Percentiles rank a stretch among this genome's conserved stretches.
Evolutionary conservation across 1,284 basidiomycete genomes (phyloP).

Genomic region (Amylostereum areolatum): DNA sequence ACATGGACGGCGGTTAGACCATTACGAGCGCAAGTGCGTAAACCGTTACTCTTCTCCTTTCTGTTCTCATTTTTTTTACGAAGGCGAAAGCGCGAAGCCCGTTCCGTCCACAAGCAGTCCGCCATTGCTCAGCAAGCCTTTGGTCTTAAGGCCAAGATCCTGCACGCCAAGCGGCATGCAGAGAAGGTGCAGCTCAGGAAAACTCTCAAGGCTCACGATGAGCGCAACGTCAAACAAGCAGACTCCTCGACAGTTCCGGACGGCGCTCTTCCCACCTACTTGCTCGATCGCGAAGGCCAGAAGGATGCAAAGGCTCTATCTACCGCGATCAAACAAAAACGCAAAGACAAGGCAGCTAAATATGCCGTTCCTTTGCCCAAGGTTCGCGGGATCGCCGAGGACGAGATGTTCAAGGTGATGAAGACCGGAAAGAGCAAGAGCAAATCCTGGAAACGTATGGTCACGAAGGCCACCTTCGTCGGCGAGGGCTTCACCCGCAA

Average conservation of each 20-base stretch:
- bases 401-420: conserved; percentile 99
- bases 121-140: conserved; percentile 90
- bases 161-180: conserved; percentile 92
- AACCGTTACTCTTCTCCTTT: conserved; percentile 1
- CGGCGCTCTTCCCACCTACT: conserved; percentile 88
- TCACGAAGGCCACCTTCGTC: conserved; percentile 98
- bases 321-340: conserved; percentile 97
- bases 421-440: conserved; percentile 96
- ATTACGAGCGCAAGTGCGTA: conserved; percentile 77
- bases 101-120: conserved; percentile 85
- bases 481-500: conserved; percentile 98
- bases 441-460: conserved; percentile 99
- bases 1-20: conserved; percentile 81
- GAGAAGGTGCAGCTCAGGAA: conserved; percentile 99
- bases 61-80: conserved; percentile 4
- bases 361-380: conserved; percentile 96
- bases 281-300: conserved; percentile 95
- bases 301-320: conserved; percentile 97
- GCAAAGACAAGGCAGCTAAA: conserved; percentile 99
- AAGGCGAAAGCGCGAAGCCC: conserved; percentile 92
- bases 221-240: conserved; percentile 94
- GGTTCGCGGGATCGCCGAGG: conserved; percentile 97
- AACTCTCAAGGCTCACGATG: conserved; percentile 98
- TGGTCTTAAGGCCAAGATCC: conserved; percentile 95
- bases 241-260: conserved; percentile 80